A percentile compares a stretch with the other conserved stretches of the same genome.
These are phyloP conservation scores for Trichoderma virens DNA, from an alignment of 495 filamentous ascomycete species.

Conservation along the genomic window DNA sequence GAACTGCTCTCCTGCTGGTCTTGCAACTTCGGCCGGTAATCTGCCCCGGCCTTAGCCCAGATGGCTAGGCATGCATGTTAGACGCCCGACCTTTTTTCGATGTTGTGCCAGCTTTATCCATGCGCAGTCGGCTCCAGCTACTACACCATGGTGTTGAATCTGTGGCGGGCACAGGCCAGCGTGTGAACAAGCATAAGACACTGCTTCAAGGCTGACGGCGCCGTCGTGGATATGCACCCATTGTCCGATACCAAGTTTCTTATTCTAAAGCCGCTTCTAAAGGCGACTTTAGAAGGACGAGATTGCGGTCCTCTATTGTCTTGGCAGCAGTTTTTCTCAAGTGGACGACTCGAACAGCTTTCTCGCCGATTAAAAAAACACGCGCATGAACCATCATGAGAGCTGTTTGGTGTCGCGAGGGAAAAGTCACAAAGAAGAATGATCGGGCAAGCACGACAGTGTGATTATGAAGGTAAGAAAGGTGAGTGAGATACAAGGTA, in stretches of 20 bases:
- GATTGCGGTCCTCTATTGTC: neutral
- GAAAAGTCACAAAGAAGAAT: too few species aligned
- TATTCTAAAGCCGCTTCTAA: neutral
- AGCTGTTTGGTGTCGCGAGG: too few species aligned
- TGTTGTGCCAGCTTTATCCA: neutral
- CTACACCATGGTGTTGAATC: neutral
- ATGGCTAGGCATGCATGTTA: constrained; percentile 4
- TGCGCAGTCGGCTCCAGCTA: neutral
- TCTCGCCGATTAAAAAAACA: neutral
- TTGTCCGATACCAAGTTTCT: neutral
- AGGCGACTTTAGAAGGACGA: neutral
- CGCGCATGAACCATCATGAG: neutral
- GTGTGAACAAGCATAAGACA: neutral
- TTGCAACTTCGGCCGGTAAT: neutral
- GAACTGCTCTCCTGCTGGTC: neutral
- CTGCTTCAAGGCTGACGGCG: neutral
- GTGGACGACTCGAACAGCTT: neutral
- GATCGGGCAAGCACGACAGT: too few species aligned
- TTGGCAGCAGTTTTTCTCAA: neutral
- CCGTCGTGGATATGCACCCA: constrained; percentile 3
- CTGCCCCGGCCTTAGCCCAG: neutral
- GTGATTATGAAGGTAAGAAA: too few species aligned
- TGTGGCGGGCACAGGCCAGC: constrained; percentile 1
- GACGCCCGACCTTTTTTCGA: neutral
- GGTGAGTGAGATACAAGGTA: too few species aligned